Conservation (phyloP, 169 alveolate genomes). For the Plasmodium coatneyi region DNA sequence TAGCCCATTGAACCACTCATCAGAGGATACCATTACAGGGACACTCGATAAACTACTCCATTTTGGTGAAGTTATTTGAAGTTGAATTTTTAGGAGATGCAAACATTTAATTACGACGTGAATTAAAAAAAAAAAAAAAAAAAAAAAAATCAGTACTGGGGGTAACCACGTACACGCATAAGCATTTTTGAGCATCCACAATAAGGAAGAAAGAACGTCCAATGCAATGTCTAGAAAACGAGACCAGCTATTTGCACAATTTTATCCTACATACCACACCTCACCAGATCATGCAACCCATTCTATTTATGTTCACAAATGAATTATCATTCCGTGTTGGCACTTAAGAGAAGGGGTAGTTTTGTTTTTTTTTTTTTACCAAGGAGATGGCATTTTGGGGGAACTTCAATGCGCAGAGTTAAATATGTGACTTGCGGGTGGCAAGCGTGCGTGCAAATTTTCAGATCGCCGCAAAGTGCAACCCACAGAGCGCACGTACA, state of each 20-base stretch:
- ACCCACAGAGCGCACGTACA: background rate
- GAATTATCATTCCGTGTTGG: background rate
- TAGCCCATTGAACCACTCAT: background rate
- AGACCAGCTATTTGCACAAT: background rate
- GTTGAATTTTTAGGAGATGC: background rate
- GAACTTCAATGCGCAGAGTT: background rate
- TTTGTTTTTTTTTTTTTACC: background rate
- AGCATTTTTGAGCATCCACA: background rate
- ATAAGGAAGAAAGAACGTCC: background rate
- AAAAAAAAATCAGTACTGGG: background rate
- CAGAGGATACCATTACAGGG: background rate
- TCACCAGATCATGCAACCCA: background rate
- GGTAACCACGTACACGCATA: background rate
- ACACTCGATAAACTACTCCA: background rate
- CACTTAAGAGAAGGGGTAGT: background rate
- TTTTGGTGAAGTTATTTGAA: background rate
- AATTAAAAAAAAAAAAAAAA: background rate
- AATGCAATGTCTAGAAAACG: background rate
- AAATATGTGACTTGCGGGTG: background rate
- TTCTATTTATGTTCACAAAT: background rate
- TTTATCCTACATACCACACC: background rate
- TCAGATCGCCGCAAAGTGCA: background rate
- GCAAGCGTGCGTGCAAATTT: background rate
- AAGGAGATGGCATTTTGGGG: background rate
- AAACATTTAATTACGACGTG: background rate